These are phyloP conservation scores for Xylariales sp. DNA, from an alignment of 2,329 filamentous ascomycete genomes.

Conservation along the genomic window DNA sequence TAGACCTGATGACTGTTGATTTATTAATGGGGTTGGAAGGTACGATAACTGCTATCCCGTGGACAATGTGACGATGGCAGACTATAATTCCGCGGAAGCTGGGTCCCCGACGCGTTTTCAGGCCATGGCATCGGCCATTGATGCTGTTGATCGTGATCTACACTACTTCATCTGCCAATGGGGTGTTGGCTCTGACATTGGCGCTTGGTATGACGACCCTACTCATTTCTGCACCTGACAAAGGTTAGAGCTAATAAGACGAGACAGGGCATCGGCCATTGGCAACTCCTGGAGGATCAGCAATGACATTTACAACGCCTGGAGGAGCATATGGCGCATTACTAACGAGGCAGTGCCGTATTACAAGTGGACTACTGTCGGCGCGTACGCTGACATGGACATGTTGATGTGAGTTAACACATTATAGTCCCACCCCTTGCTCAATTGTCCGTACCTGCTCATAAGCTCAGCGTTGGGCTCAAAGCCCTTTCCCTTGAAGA, in stretches of 20 bases:
- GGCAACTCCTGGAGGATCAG: conserved; percentile 47
- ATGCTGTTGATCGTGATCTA: conserved; percentile 34
- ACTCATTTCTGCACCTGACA: neutral
- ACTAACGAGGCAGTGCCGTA: conserved; percentile 47
- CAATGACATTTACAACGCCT: conserved; percentile 48
- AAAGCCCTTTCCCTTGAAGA: conserved; percentile 38
- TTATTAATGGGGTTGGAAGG: conserved; percentile 14
- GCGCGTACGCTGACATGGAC: conserved; percentile 47
- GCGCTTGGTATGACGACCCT: conserved; percentile 31
- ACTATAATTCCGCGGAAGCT: conserved; percentile 32
- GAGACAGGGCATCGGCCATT: conserved; percentile 35
- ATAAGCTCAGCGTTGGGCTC: conserved; percentile 37
- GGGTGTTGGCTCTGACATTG: conserved; percentile 44
- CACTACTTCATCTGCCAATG: conserved; percentile 50
- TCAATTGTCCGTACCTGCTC: neutral
- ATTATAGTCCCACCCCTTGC: no score
- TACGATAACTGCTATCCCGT: conserved; percentile 47
- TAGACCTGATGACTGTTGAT: neutral
- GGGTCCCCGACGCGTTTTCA: conserved; percentile 37
- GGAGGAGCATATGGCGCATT: conserved; percentile 47
- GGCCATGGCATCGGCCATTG: conserved; percentile 40
- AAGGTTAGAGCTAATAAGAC: neutral
- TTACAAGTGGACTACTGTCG: conserved; percentile 36
- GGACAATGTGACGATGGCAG: conserved; percentile 36
- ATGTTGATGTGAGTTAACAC: conserved; percentile 44